Evolutionary conservation across 108 stramenopile genomes (phyloP).

Genomic region (Seminavis robusta): DNA sequence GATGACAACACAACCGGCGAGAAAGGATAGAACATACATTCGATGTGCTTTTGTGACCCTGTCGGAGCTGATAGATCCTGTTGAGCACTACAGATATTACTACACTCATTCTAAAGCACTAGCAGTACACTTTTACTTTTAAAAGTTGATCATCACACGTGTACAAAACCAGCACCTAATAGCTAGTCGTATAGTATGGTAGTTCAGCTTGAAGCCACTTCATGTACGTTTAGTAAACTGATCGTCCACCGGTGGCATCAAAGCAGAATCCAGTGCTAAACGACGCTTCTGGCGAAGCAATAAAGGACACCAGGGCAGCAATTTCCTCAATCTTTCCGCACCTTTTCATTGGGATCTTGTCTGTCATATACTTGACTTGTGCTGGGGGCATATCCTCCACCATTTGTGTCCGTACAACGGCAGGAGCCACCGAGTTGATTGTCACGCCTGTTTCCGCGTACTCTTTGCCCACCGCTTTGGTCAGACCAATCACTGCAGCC

Average conservation of each 20-base stretch:
- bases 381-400: constrained; percentile 57
- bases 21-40: no score
- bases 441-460: constrained; percentile 71
- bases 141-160: no score
- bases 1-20: no score
- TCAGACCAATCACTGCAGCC: constrained; percentile 71
- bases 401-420: constrained; percentile 67
- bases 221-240: constrained; percentile 34
- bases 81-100: no score
- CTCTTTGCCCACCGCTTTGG: constrained; percentile 73
- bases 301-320: constrained; percentile 42
- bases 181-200: no score
- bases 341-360: constrained; percentile 69
- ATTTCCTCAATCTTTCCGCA: constrained; percentile 57
- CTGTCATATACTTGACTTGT: constrained; percentile 71
- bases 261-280: constrained; percentile 62
- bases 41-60: no score
- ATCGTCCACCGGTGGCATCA: constrained; percentile 53
- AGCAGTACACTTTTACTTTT: no score
- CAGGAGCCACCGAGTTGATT: constrained; percentile 67
- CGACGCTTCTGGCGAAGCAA: constrained; percentile 49
- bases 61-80: no score
- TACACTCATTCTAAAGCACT: no score
- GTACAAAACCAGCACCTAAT: no score
- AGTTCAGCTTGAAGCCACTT: no score